Percentiles rank a stretch among this genome's conserved stretches.
Conservation (phyloP, 139 green algal genomes). For the Coccomyxa sp. region DNA sequence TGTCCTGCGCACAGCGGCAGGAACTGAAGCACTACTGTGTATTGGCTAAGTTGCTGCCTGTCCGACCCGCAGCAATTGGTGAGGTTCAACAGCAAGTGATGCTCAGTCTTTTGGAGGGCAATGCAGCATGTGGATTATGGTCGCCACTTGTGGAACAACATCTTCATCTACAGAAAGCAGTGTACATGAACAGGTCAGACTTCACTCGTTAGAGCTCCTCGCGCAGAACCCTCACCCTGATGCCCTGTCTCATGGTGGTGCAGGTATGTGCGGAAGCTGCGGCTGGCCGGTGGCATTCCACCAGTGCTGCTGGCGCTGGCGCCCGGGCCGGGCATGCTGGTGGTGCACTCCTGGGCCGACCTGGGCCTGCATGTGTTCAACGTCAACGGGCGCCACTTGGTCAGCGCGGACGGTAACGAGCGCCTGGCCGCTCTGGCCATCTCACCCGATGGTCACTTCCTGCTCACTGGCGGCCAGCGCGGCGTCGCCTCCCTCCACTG, state of each 20-base stretch:
- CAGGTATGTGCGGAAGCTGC: conserved; percentile 35
- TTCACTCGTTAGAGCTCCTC: too few relatives aligned
- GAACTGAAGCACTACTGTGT: too few relatives aligned
- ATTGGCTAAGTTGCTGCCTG: too few relatives aligned
- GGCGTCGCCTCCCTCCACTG: conserved; percentile 36
- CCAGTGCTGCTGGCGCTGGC: conserved; percentile 15
- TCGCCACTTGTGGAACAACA: too few relatives aligned
- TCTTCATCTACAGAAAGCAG: too few relatives aligned
- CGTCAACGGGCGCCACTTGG: conserved; percentile 39
- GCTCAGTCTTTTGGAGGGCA: too few relatives aligned
- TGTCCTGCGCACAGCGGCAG: not conserved
- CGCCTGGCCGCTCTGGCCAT: conserved; percentile 25
- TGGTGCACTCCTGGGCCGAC: conserved; percentile 34
- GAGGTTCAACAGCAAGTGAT: too few relatives aligned
- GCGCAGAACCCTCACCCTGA: too few relatives aligned
- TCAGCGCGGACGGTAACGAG: conserved; percentile 27
- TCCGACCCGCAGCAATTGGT: too few relatives aligned
- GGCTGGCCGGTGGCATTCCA: not conserved
- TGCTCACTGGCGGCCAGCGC: conserved; percentile 36
- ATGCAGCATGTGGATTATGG: too few relatives aligned
- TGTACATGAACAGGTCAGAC: too few relatives aligned
- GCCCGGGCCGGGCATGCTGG: conserved; percentile 21
- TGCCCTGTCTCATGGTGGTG: not conserved
- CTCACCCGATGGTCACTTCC: conserved; percentile 33
- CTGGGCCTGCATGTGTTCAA: conserved; percentile 38